These are phyloP conservation scores for Sclerotinia spermophila DNA, from an alignment of 2,329 filamentous ascomycete genomes.

Conservation along the genomic window DNA sequence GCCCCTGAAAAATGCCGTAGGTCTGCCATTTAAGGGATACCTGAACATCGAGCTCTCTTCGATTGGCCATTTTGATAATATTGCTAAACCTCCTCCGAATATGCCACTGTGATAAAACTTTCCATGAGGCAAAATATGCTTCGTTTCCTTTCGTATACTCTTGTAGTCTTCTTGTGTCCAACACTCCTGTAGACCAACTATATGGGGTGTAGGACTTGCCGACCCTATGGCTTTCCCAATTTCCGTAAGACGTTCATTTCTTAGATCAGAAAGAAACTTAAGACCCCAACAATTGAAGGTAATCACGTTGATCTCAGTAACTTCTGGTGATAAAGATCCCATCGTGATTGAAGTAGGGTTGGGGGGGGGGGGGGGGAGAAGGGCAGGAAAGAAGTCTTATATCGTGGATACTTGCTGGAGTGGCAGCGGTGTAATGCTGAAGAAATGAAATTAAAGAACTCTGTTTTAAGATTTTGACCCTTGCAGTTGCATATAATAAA, in stretches of 20 bases:
- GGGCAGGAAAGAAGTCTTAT: background rate
- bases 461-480: background rate
- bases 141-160: slow-evolving; percentile 69
- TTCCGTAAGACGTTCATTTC: slow-evolving; percentile 72
- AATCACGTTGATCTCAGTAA: slow-evolving; percentile 65
- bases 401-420: background rate
- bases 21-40: slow-evolving; percentile 90
- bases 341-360: background rate
- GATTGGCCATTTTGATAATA: slow-evolving; percentile 89
- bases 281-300: slow-evolving; percentile 98
- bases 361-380: background rate
- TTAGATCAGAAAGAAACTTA: slow-evolving; percentile 76
- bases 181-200: slow-evolving; percentile 93
- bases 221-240: slow-evolving; percentile 77
- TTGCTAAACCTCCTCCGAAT: slow-evolving; percentile 84
- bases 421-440: background rate
- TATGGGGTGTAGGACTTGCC: slow-evolving; percentile 66
- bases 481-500: slow-evolving; percentile 1
- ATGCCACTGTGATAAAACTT: slow-evolving; percentile 92
- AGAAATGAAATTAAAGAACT: background rate
- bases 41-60: slow-evolving; percentile 80
- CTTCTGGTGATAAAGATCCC: background rate
- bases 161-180: slow-evolving; percentile 85
- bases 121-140: slow-evolving; percentile 73
- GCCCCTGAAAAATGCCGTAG: slow-evolving; percentile 88